A percentile compares a stretch with the other conserved stretches of the same genome.
Conservation (phyloP, 106 monocot species). For the Dioscorea alata region DNA sequence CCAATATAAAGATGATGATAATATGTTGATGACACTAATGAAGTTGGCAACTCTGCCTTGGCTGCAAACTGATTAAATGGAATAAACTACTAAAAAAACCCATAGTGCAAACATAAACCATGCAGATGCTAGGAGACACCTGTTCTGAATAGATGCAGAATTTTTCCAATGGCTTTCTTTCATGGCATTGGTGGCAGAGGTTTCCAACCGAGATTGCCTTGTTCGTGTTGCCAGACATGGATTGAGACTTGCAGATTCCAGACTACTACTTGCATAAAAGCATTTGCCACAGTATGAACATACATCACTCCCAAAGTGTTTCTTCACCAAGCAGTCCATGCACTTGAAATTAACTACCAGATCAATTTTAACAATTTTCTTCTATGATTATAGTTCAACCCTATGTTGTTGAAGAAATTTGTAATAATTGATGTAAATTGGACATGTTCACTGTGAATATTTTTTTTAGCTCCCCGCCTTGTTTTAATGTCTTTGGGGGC, state of each 20-base stretch:
- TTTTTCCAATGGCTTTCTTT: constrained; percentile 39
- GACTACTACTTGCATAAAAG: constrained; percentile 28
- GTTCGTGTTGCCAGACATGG: constrained; percentile 44
- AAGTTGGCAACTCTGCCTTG: no score
- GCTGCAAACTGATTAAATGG: no score
- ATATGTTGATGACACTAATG: no score
- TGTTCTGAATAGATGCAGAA: constrained; percentile 50
- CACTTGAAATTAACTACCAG: constrained; percentile 90
- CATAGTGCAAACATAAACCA: no score
- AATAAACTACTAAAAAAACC: no score
- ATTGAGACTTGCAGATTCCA: constrained; percentile 38
- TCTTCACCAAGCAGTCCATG: constrained; percentile 56
- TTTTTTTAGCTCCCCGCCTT: no score
- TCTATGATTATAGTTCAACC: no score
- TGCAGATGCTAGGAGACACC: constrained; percentile 19
- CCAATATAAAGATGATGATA: no score
- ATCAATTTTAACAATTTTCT: constrained; percentile 31
- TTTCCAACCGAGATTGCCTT: constrained; percentile 29
- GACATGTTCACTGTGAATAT: no score
- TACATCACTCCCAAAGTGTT: constrained; percentile 33
- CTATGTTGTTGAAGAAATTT: no score
- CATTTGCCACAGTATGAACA: constrained; percentile 66
- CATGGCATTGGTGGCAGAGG: constrained; percentile 21
- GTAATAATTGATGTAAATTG: no score
- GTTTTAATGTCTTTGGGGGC: no score